Evolutionary conservation across 1,139 yeast species (phyloP).

Genomic region (Lodderomyces oxycetoniae): DNA sequence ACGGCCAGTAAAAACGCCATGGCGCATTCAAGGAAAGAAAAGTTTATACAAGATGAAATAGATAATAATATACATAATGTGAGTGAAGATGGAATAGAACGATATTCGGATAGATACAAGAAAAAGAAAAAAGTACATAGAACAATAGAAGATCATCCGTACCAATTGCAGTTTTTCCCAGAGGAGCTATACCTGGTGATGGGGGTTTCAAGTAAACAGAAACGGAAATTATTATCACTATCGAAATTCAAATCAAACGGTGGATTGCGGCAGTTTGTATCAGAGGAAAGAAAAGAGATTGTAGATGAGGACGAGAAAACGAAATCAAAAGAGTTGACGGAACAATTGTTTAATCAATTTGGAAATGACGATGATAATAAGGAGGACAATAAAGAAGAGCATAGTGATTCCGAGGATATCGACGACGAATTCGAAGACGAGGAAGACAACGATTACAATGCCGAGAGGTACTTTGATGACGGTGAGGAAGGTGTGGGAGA

Average conservation of each 20-base stretch:
- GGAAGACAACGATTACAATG: constrained; percentile 62
- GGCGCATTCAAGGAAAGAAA: background rate
- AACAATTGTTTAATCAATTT: constrained; percentile 56
- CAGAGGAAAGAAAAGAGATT: constrained; percentile 21
- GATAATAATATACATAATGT: constrained; percentile 16
- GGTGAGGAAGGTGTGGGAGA: constrained; percentile 76
- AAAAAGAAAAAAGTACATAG: constrained; percentile 72
- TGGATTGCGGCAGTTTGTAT: constrained; percentile 38
- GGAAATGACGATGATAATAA: constrained; percentile 39
- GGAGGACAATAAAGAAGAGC: constrained; percentile 38
- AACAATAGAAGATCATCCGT: constrained; percentile 81
- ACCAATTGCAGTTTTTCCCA: constrained; percentile 68
- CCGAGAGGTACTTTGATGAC: constrained; percentile 56
- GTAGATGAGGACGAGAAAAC: constrained; percentile 26
- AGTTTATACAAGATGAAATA: constrained; percentile 1
- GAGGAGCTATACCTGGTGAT: constrained; percentile 69
- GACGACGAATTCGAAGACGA: constrained; percentile 62
- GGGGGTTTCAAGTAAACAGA: constrained; percentile 59
- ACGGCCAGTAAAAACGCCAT: constrained; percentile 1
- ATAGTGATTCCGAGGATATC: constrained; percentile 40
- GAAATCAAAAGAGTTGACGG: constrained; percentile 47
- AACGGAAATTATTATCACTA: constrained; percentile 48
- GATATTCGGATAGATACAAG: constrained; percentile 71
- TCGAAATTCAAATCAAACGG: constrained; percentile 46
- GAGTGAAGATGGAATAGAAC: constrained; percentile 54